Conservation (phyloP, 208 protist species). For the Trypanosoma platydactyli region DNA sequence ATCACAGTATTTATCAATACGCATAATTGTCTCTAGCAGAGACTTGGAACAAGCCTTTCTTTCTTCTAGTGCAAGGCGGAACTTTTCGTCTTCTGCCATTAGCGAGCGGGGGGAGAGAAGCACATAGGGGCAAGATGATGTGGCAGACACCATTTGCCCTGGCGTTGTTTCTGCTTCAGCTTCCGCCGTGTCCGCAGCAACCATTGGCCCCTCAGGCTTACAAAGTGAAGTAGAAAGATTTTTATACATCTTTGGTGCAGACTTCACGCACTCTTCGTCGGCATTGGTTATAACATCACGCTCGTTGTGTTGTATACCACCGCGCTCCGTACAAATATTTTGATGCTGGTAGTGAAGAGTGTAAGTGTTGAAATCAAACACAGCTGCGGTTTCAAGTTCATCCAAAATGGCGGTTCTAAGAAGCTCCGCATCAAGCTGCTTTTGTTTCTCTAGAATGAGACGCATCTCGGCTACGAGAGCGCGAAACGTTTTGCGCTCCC, state of each 20-base stretch:
- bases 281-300: neutral
- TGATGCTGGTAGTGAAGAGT: slow-evolving; percentile 20
- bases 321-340: neutral
- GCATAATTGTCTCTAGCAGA: slow-evolving; percentile 15
- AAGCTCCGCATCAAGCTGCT: slow-evolving; percentile 21
- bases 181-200: neutral
- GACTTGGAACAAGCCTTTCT: slow-evolving; percentile 17
- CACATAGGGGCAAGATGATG: too few species aligned
- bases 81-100: slow-evolving; percentile 11
- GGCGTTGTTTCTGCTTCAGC: neutral
- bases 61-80: slow-evolving; percentile 13
- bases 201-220: neutral
- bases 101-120: slow-evolving; percentile 1
- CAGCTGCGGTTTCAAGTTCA: slow-evolving; percentile 31
- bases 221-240: too few species aligned
- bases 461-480: slow-evolving; percentile 32
- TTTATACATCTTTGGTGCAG: too few species aligned
- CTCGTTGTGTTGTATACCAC: neutral
- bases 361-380: slow-evolving; percentile 45
- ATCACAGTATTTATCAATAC: slow-evolving; percentile 16
- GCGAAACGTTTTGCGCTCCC: slow-evolving; percentile 40
- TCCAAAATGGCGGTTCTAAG: slow-evolving; percentile 25
- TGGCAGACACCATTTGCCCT: neutral
- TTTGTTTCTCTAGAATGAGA: slow-evolving; percentile 37
- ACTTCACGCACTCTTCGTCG: neutral